Base-by-base conservation (phyloP, 257 asterid genomes). In the Haberlea rhodopensis region DNA sequence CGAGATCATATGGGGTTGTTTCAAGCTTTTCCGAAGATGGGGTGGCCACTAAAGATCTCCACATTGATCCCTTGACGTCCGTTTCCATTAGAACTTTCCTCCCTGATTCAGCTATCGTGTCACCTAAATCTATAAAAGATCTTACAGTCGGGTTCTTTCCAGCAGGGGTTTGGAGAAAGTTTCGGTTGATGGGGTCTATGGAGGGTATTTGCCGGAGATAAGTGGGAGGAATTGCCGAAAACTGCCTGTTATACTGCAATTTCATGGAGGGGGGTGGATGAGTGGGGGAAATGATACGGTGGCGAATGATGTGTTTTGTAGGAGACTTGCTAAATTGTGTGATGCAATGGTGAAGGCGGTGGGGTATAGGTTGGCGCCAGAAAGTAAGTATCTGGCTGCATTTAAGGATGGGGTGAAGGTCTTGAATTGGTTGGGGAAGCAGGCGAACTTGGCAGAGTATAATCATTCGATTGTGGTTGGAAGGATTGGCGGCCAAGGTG, bases 211-310 rank as follows among this genome's bases (percentile, higher is more conserved):
- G 60, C 97, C 95, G 57, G 88, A 76, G 45, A 73, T 25, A 16
- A 69, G 63, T 26, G 77, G 81, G 58, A 68, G 70, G 60, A 79
- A 77, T 65, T 78, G 88, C 60, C 75, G 84, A 83, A 90, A 84
- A 49, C 65, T 90, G 61, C 95, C 95, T 67, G 83, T 90, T 58
- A 85, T 90, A 5, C 68, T 90, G 79, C 97, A 90, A 78, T 90
- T 90, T 64, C 97, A 90, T 51, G 95, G 97, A 6, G 95, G 97
- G 2, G 92, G 92, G 1, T 90, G 94, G 90, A 89, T 90, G 60
- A 78, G 74, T 62, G 95, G 97, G 40, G 95, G 94, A 5, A 57
- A 70, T 63, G 86, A 90, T 64, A 85, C 95, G 10, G 84, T 65
- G 23, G 86, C 84, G 29, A 90, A 83, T 32, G 97, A 90, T 75